phyloP scores from a whole-genome alignment of 148 eudicot species.

The Polygonum aviculare region DNA sequence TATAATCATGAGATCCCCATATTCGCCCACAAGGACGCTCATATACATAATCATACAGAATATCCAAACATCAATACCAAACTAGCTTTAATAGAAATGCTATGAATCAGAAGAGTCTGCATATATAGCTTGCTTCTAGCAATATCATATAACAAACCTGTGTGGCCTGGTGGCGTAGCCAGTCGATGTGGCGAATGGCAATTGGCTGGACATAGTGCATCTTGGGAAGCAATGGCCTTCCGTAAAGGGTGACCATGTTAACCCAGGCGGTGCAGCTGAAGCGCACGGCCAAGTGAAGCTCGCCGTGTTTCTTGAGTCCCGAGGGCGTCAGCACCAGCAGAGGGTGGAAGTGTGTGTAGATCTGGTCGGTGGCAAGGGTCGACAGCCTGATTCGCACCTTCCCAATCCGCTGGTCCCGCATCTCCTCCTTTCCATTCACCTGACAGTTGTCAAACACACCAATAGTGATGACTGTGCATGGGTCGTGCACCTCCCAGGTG shows the following conservation, averaged over 20 bases:
- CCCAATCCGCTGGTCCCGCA: constrained; percentile 68
- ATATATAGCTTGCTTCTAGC: not conserved
- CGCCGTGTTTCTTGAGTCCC: constrained; percentile 82
- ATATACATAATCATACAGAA: no score
- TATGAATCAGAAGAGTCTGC: not conserved
- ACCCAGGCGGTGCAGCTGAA: constrained; percentile 90
- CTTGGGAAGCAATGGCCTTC: constrained; percentile 85
- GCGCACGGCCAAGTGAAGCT: constrained; percentile 73
- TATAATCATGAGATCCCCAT: no score
- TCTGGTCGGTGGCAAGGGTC: constrained; percentile 64
- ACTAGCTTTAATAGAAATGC: no score
- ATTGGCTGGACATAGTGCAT: constrained; percentile 89
- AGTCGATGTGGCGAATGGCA: constrained; percentile 62
- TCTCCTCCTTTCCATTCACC: constrained; percentile 46
- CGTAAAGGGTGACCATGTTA: constrained; percentile 80
- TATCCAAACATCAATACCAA: no score
- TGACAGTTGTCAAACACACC: constrained; percentile 92
- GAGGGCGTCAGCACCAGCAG: constrained; percentile 57
- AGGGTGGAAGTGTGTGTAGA: constrained; percentile 83
- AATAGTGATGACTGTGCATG: constrained; percentile 80
- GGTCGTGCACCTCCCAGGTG: constrained; percentile 91
- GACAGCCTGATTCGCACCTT: constrained; percentile 84
- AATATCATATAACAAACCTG: not conserved
- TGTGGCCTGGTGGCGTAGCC: constrained; percentile 80
- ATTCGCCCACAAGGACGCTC: no score